A percentile compares a stretch with the other conserved stretches of the same genome.
phyloP scores from a whole-genome alignment of 345 rosid species.

The Gossypium sturtianum region DNA sequence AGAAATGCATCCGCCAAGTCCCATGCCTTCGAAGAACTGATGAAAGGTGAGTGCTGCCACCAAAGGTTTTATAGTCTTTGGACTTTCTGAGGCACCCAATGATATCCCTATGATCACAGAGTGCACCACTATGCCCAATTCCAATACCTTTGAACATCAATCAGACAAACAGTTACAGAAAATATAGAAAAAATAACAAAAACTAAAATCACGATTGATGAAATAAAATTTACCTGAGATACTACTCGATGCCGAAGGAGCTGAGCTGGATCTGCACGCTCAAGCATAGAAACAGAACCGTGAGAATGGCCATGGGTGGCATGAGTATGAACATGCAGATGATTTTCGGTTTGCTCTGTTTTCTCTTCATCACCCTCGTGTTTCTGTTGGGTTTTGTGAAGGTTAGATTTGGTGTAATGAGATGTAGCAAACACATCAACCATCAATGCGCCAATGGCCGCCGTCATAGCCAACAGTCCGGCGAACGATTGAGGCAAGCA shows the following conservation, averaged over 20 bases:
- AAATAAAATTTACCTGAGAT: conserved; percentile 26
- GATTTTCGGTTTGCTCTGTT: conserved; percentile 27
- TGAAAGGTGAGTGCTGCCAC: conserved; percentile 67
- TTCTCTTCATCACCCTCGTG: neutral
- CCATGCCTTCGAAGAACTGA: conserved; percentile 77
- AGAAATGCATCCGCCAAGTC: conserved; percentile 62
- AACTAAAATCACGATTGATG: too few relatives aligned
- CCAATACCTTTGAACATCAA: conserved; percentile 37
- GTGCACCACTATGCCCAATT: conserved; percentile 66
- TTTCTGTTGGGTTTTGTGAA: neutral
- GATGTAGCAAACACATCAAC: conserved; percentile 43
- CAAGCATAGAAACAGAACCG: conserved; percentile 13
- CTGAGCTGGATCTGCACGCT: conserved; percentile 10
- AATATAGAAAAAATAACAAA: neutral
- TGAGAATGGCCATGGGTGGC: conserved; percentile 40
- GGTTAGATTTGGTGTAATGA: conserved; percentile 20
- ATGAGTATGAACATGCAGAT: conserved; percentile 21
- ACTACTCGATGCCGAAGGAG: conserved; percentile 46
- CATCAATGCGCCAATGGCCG: conserved; percentile 42
- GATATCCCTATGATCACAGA: conserved; percentile 66
- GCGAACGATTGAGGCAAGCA: conserved; percentile 37
- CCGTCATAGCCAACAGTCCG: conserved; percentile 46
- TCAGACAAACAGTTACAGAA: neutral
- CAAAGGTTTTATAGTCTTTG: conserved; percentile 42
- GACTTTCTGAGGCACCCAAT: conserved; percentile 53